phyloP scores from a whole-genome alignment of 164 flowering plant species.

The Hamamelis virginiana region DNA sequence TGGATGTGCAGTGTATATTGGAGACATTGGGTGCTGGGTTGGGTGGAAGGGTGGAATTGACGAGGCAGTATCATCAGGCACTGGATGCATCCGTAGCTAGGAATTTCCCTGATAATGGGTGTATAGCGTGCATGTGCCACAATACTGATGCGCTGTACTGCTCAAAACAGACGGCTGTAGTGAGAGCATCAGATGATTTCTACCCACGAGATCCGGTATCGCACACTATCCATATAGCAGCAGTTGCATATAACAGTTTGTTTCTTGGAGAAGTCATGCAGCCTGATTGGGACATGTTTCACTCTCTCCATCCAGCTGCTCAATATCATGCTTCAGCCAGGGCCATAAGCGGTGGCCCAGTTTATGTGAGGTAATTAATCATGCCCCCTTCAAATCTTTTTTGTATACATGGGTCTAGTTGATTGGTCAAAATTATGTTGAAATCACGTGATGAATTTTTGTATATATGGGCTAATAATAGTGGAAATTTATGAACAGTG shows the following conservation, averaged over 20 bases:
- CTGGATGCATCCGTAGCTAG: slow-evolving; percentile 78
- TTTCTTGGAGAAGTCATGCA: slow-evolving; percentile 92
- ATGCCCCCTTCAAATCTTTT: background rate
- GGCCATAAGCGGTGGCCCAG: slow-evolving; percentile 93
- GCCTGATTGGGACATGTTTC: slow-evolving; percentile 99
- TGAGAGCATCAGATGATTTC: slow-evolving; percentile 96
- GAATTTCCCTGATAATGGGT: slow-evolving; percentile 82
- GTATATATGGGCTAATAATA: background rate
- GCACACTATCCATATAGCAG: slow-evolving; percentile 94
- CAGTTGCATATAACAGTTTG: slow-evolving; percentile 87
- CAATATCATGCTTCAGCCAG: slow-evolving; percentile 95
- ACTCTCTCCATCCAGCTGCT: slow-evolving; percentile 87
- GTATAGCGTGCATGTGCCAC: slow-evolving; percentile 98
- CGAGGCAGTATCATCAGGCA: slow-evolving; percentile 80
- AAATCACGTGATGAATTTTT: background rate
- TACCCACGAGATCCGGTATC: slow-evolving; percentile 86
- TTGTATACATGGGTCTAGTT: background rate
- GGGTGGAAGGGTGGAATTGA: slow-evolving; percentile 88
- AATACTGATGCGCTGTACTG: slow-evolving; percentile 80
- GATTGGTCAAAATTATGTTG: background rate
- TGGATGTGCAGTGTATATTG: slow-evolving; percentile 88
- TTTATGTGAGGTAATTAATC: slow-evolving; percentile 71
- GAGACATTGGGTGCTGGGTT: slow-evolving; percentile 85
- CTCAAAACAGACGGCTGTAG: slow-evolving; percentile 88
- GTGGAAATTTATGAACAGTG: slow-evolving; percentile 42